These are phyloP conservation scores for Oryza longistaminata DNA, from an alignment of 176 grass and related monocot genomes.

Conservation along the genomic window DNA sequence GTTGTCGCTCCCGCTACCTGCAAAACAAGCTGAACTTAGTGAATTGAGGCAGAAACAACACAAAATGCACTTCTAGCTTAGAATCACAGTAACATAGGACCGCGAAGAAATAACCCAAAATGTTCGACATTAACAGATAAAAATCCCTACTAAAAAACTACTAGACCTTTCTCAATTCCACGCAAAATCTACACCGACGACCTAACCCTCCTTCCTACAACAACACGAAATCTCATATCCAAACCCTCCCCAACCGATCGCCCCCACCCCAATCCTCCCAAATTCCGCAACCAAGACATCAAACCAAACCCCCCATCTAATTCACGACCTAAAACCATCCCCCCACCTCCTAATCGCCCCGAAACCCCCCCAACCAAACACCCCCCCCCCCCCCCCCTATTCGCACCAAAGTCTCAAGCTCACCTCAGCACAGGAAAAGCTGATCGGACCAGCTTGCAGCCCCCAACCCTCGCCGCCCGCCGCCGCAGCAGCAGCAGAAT, in stretches of 20 bases:
- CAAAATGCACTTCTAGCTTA: neutral
- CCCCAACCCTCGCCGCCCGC: neutral
- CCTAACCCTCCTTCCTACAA: neutral
- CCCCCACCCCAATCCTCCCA: neutral
- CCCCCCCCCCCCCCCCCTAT: neutral
- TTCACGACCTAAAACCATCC: no score
- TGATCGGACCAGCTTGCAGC: neutral
- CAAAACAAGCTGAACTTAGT: conserved; percentile 14
- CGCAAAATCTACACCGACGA: neutral
- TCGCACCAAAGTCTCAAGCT: neutral
- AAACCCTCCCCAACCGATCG: conserved; percentile 26
- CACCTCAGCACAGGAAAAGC: conserved; percentile 37
- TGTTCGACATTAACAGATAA: conserved; percentile 5
- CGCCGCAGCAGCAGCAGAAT: no score
- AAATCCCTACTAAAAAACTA: conserved; percentile 9
- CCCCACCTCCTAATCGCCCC: neutral
- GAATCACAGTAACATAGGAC: neutral
- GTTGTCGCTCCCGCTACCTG: conserved; percentile 20
- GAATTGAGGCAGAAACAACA: conserved; percentile 3
- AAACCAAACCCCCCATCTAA: neutral
- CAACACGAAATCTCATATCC: conserved; percentile 1
- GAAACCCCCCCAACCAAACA: neutral
- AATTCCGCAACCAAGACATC: conserved; percentile 6
- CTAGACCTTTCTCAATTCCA: neutral
- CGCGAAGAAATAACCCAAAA: neutral